Evolutionary conservation across 805 yeast genomes (phyloP), one percentile per base, ranked within the genome.

Genomic region (Candida stauntonica): DNA sequence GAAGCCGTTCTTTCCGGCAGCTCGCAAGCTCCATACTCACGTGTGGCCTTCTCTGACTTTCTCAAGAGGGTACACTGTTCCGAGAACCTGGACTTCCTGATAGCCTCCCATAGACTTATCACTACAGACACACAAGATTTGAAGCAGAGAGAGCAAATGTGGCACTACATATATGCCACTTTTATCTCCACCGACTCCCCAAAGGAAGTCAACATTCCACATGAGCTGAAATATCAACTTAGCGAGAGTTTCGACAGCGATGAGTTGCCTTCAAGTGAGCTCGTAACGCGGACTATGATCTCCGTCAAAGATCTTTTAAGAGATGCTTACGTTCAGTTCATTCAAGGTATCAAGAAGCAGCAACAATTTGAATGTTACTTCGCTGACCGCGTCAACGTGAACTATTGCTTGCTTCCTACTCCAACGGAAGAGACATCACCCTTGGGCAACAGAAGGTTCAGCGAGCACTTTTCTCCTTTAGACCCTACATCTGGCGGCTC

Each of bases 131-230:
- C 31, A 2, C 26, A 30, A 3, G 41, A 40, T 17, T 5, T 7
- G 12, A 30, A 33, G 27, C 36, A 41, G 30, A 35, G 29, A 23
- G 41, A 30, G 5, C 48, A 38, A 19, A 29, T 48, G 2, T 54
- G 59, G 59, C 32, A 42, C 16, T 40, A 38, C 36, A 44, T 54
- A 15, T 50, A 66, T 47, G 66, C 64, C 48, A 71, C 66, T 42
- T 70, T 69, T 44, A 53, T 65, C 28, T 58, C 66, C 12, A 64
- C 59, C 35, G 58, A 55, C 31, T 67, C 69, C 38, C 58, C 67
- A 30, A 70, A 66, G 29, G 60, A 55, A 32, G 51, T 54, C 7
- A 53, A 54, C 38, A 50, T 54, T n/a, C 57, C 57, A 11, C 51
- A 50, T 29, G 56, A 52, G 6, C 31, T 50, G 12, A 54, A 45